Base-by-base conservation (phyloP, 768 basidiomycete species). In the Exidia glandulosa region DNA sequence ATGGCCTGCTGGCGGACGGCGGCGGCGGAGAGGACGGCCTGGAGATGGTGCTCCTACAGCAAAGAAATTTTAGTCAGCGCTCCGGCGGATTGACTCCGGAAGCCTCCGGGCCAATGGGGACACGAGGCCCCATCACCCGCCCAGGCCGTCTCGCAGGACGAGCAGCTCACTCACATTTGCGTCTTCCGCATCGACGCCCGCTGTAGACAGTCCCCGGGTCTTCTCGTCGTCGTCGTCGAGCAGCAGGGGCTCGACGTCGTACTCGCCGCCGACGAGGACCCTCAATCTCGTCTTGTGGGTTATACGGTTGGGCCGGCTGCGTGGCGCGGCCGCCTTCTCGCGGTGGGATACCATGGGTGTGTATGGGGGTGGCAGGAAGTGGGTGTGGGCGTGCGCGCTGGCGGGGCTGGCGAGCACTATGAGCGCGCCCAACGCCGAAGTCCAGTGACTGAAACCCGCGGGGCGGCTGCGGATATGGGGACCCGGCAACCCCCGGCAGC, bases 261-360 rank as follows among this genome's bases (percentile, higher is more conserved):
- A 90, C 76, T 89, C 81, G 71, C 82, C 82, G 62, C 89, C 90
- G 72, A 84, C 83, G 69, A 85, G 75, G 76, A 93, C 84, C 77
- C 83, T 88, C 70, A 93, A 87, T 62, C 89, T 84, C 67, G 88
- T 90, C 79, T 93, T 93, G 78, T 92, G 90, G 71, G 88, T 93
- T 76, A 93, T 86, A 72, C 89, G 85, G 76, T 90, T 90, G 74
- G 16, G 25, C 7, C 50, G 50, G 7, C 7, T 13, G 16, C 50
- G 50, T 23, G 41, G 79, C 79, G 77, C 72, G 71, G 68, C 57
- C 63, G 32, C 23, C 41, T 45, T 45, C 41, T 45, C 41, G 41
- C 41, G 41, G 10, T 6, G 12, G 36, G 12, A 14, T n/a, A n/a
- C n/a, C n/a, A n/a, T n/a, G n/a, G n/a, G n/a, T n/a, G n/a, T n/a